Evolutionary conservation across 139 green algal species (phyloP), one percentile per base, ranked within the genome.

Genomic region (Tetradesmus lagerheimii): DNA sequence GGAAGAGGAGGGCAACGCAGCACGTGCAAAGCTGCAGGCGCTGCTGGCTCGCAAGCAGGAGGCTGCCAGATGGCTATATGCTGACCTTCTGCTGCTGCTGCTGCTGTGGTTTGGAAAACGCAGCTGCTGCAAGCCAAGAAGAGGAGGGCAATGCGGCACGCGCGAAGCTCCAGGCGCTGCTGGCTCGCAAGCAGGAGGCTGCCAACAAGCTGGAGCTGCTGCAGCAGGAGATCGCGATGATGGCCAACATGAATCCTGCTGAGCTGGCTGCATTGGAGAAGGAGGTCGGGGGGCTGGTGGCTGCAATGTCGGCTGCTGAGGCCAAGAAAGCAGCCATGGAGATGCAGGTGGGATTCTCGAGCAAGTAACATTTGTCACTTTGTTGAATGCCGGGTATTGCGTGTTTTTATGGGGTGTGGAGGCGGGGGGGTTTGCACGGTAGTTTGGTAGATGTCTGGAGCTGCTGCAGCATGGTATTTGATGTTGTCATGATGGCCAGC

Each of bases 181-280:
- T 89, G 34, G 85, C 85, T 11, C 71, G 74, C 71, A 89, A 89
- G 71, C 71, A 89, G 83, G 91, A 95, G 86, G 85, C 83, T 20
- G 43, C 74, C 47, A 94, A 84, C 64, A 91, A 92, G 90, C 85
- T 95, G 90, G 90, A 86, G 29, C 88, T 91, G 53, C 91, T 95
- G 90, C 87, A 92, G 85, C 77, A 92, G 90, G 91, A 95, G 71
- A 79, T 95, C n/a, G 88, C 43, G 20, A 85, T 92, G 86, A 78
- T 93, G 85, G 74, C 79, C 31, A 86, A 66, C 41, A 64, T 93
- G 47, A 92, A 91, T 45, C 79, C 74, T 6, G 91, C 81, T 83
- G 88, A 87, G 83, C 57, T 75, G 43, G 89, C 16, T 71, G 87
- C 87, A 1, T 45, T 96, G 84, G 90, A 95, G 91, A 87, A 39